phyloP scores from a whole-genome alignment of 2,329 filamentous ascomycete genomes.

The Paracorniculantispora psalliotae region DNA sequence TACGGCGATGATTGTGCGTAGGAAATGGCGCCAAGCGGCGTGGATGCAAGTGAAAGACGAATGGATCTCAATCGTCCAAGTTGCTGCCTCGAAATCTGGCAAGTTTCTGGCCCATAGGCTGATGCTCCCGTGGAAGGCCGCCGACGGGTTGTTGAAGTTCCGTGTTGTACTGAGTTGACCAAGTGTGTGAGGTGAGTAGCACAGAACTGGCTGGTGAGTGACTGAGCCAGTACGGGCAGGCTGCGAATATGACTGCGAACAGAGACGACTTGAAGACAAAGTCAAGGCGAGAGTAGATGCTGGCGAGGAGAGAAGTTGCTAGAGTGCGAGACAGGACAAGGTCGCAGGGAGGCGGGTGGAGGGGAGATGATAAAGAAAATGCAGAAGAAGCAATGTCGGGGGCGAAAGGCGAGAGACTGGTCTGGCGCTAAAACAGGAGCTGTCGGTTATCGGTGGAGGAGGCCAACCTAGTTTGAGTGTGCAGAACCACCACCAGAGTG shows the following conservation, averaged over 20 bases:
- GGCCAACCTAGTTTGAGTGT: background rate
- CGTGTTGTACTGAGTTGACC: slow-evolving; percentile 4
- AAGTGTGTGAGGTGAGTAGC: background rate
- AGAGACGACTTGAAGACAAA: background rate
- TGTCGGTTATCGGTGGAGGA: slow-evolving; percentile 12
- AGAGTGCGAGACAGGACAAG: background rate
- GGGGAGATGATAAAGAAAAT: slow-evolving; percentile 8
- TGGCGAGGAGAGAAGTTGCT: background rate
- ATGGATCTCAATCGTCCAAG: too few species aligned
- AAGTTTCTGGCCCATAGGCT: background rate
- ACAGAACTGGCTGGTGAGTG: background rate
- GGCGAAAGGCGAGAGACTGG: background rate
- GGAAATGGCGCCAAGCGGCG: background rate
- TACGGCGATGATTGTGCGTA: background rate
- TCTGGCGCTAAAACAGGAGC: background rate
- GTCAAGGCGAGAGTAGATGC: background rate
- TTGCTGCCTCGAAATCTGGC: background rate
- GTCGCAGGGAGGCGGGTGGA: background rate
- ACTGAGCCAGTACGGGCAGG: slow-evolving; percentile 8
- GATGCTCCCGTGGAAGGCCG: background rate
- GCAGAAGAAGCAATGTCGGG: slow-evolving; percentile 10
- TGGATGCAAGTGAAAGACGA: background rate
- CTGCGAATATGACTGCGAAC: background rate
- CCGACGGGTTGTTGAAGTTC: background rate
- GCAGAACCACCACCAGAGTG: background rate